Evolutionary conservation across 352 stramenopile species (phyloP).

Genomic region (Phytopythium delawarense): DNA sequence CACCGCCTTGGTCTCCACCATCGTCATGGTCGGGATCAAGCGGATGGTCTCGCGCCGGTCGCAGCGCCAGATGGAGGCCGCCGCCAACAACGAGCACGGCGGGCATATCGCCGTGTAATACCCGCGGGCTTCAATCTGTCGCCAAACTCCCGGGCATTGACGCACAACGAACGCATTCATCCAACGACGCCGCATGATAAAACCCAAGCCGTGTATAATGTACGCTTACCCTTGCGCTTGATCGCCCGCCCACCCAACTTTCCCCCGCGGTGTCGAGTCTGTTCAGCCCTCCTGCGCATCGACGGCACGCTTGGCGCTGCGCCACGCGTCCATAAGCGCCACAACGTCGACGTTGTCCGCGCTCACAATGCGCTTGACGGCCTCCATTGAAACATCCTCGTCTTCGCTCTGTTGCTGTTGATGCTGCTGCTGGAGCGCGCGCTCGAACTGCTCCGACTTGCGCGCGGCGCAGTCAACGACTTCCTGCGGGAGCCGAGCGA

Average conservation of each 20-base stretch:
- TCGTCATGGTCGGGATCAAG: slow-evolving; percentile 1
- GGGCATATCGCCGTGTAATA: background rate
- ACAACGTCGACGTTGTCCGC: slow-evolving; percentile 11
- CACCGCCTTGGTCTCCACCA: background rate
- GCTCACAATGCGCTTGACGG: background rate
- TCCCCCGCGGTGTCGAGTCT: background rate
- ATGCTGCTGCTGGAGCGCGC: slow-evolving; percentile 48
- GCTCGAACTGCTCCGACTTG: slow-evolving; percentile 90
- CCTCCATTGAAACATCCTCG: slow-evolving; percentile 12
- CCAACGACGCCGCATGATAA: background rate
- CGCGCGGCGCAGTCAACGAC: slow-evolving; percentile 91
- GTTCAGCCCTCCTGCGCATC: background rate
- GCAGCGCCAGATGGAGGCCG: background rate
- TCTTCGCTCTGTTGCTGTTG: slow-evolving; percentile 12
- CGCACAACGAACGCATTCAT: background rate
- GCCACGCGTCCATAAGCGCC: slow-evolving; percentile 9
- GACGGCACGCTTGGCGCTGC: background rate
- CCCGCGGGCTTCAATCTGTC: background rate
- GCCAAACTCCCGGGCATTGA: background rate
- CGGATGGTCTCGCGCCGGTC: background rate
- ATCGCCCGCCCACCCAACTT: slow-evolving; percentile 2
- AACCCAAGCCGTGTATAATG: slow-evolving; percentile 1
- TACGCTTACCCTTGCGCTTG: background rate
- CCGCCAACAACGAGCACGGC: background rate
- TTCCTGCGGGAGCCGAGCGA: slow-evolving; percentile 95